Evolutionary conservation across 1,139 yeast species (phyloP).

Genomic region (Scheffersomyces segobiensis): DNA sequence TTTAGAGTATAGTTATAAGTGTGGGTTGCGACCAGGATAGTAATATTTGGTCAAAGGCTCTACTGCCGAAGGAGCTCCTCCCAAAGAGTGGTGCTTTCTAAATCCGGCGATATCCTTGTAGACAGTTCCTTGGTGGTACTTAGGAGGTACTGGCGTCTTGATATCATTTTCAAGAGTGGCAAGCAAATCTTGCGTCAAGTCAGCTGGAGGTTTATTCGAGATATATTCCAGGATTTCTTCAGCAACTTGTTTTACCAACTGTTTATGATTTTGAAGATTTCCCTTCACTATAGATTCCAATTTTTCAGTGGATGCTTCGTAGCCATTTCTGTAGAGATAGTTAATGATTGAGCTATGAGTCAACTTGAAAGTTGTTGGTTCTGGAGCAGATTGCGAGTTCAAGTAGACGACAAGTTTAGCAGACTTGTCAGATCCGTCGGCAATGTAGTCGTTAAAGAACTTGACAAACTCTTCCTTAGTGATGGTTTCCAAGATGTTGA

Average conservation of each 20-base stretch:
- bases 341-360: constrained; percentile 29
- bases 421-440: constrained; percentile 24
- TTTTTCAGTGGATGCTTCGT: constrained; percentile 26
- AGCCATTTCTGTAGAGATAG: constrained; percentile 22
- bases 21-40: constrained; percentile 29
- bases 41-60: constrained; percentile 32
- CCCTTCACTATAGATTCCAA: constrained; percentile 26
- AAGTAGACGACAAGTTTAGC: constrained; percentile 66
- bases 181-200: constrained; percentile 7
- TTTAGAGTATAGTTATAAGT: constrained; percentile 20
- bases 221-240: constrained; percentile 6
- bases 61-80: constrained; percentile 35
- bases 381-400: constrained; percentile 54
- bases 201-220: neutral
- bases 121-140: constrained; percentile 28
- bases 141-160: constrained; percentile 24
- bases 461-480: constrained; percentile 57
- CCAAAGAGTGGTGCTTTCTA: constrained; percentile 21
- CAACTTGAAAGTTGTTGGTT: constrained; percentile 21
- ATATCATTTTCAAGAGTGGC: constrained; percentile 12
- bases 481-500: constrained; percentile 52
- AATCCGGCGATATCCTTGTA: constrained; percentile 23
- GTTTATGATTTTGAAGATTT: constrained; percentile 16
- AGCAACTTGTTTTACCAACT: constrained; percentile 16
- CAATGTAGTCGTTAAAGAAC: constrained; percentile 52